Conservation (phyloP, 73 alveolate species). For the Breviolum minutum region DNA sequence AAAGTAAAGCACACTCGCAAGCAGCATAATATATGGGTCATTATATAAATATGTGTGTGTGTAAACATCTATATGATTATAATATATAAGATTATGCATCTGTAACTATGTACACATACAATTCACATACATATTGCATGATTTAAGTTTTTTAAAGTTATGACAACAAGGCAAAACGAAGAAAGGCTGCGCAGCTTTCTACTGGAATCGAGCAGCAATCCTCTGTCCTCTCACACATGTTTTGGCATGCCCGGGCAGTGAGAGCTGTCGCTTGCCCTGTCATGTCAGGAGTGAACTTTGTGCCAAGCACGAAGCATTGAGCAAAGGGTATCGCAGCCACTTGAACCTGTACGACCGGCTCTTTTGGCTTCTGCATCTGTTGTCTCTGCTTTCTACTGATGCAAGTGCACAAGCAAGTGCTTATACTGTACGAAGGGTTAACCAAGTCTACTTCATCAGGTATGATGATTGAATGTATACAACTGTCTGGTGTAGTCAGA, state of each 20-base stretch:
- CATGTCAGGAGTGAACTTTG: conserved; percentile 36
- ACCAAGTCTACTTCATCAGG: no score
- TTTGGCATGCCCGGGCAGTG: conserved; percentile 46
- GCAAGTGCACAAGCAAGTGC: no score
- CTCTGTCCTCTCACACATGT: conserved; percentile 37
- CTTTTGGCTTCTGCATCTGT: neutral
- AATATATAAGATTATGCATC: no score
- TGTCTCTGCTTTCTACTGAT: neutral
- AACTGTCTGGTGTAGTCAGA: no score
- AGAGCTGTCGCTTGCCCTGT: neutral
- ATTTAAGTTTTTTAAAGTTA: neutral
- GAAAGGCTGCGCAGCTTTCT: neutral
- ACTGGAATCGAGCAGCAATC: conserved; percentile 8
- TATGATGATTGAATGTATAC: no score
- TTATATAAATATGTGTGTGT: no score
- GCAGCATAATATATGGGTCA: no score
- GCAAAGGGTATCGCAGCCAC: conserved; percentile 75
- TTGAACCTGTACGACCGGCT: neutral
- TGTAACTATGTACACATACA: no score
- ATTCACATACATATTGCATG: neutral
- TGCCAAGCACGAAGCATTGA: conserved; percentile 71
- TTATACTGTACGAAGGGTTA: no score
- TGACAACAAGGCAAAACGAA: neutral
- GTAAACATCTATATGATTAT: no score
- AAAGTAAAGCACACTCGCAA: no score